Percentiles rank a stretch among this genome's conserved stretches.
Conservation (phyloP, 2,329 filamentous ascomycete species). For the Paecilomyces variotii region DNA sequence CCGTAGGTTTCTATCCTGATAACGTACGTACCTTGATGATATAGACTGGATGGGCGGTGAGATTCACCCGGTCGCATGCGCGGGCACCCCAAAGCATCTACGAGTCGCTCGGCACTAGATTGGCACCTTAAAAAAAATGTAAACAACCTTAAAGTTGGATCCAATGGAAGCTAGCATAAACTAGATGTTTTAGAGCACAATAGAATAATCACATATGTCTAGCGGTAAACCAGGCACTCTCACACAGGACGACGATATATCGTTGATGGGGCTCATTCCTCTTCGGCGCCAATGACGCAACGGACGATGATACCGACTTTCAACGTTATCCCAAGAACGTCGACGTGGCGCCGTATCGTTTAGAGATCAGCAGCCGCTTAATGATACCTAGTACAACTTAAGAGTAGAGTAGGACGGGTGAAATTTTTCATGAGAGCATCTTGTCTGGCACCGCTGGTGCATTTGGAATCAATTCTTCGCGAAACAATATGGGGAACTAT, state of each 20-base stretch:
- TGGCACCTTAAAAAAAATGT: too few relatives aligned
- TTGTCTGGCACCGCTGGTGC: not conserved
- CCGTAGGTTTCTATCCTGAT: not conserved
- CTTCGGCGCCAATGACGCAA: not conserved
- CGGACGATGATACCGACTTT: not conserved
- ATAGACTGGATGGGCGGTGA: not conserved
- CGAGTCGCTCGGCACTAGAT: too few relatives aligned
- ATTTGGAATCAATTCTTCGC: not conserved
- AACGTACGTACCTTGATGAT: not conserved
- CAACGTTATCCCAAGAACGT: not conserved
- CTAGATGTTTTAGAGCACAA: not conserved
- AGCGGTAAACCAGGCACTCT: too few relatives aligned
- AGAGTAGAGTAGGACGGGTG: not conserved
- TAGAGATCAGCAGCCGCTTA: not conserved
- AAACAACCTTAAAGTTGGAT: not conserved
- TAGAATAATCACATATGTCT: too few relatives aligned
- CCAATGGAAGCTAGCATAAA: not conserved
- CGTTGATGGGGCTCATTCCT: not conserved
- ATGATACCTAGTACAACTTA: not conserved
- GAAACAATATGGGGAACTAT: not conserved
- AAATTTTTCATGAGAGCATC: not conserved
- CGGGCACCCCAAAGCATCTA: too few relatives aligned
- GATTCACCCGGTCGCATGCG: not conserved
- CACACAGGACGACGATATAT: not conserved
- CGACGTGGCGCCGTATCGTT: not conserved